phyloP scores from a whole-genome alignment of 2,329 filamentous ascomycete species.

The Chaetomiaceae sp. region DNA sequence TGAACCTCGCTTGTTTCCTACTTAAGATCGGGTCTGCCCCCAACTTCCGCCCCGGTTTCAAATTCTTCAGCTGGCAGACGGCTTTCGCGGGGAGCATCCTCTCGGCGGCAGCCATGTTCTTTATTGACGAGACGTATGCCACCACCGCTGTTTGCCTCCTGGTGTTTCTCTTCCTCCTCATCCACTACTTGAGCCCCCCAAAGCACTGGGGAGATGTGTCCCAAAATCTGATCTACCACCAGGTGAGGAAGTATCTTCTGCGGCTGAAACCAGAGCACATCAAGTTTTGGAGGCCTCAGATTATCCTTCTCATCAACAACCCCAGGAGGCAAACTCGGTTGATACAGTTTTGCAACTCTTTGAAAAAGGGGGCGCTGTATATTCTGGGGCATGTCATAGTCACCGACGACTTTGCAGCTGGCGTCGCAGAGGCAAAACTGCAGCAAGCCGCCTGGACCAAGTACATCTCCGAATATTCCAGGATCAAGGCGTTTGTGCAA shows the following conservation, averaged over 20 bases:
- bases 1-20: conserved; percentile 81
- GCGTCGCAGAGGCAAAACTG: conserved; percentile 73
- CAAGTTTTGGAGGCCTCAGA: conserved; percentile 89
- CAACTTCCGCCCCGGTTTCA: conserved; percentile 83
- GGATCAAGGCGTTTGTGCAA: conserved; percentile 86
- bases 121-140: conserved; percentile 79
- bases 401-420: conserved; percentile 71
- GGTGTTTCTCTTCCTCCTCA: conserved; percentile 73
- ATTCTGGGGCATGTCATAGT: conserved; percentile 86
- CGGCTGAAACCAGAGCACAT: conserved; percentile 83
- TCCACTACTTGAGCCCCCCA: conserved; percentile 79
- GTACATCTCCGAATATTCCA: conserved; percentile 75
- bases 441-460: conserved; percentile 82
- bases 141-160: conserved; percentile 69
- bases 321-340: conserved; percentile 76
- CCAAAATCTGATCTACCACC: conserved; percentile 79
- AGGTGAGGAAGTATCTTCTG: conserved; percentile 82
- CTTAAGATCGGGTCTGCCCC: conserved; percentile 83
- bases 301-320: conserved; percentile 78
- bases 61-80: conserved; percentile 84
- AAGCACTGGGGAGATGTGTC: conserved; percentile 90
- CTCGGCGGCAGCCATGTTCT: conserved; percentile 81
- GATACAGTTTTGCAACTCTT: conserved; percentile 85
- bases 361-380: conserved; percentile 84
- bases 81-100: conserved; percentile 70